phyloP scores from a whole-genome alignment of 192 early-diverging fungal species.

The Fimicolochytrium jonesii region DNA sequence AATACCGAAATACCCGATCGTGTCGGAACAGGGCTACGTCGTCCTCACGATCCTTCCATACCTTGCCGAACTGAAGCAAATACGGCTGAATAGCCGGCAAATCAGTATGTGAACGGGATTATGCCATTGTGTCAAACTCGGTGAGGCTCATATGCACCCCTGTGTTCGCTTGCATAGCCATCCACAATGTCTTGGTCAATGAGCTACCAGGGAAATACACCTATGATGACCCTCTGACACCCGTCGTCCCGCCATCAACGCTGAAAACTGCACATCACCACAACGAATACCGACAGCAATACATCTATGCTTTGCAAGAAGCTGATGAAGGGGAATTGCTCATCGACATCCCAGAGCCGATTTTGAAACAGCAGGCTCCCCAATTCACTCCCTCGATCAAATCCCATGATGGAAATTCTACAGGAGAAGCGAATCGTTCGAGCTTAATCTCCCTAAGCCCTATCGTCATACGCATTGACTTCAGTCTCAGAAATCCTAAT shows the following conservation, averaged over 20 bases:
- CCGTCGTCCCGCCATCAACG: background rate
- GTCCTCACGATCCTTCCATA: slow-evolving; percentile 13
- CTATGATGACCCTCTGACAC: slow-evolving; percentile 21
- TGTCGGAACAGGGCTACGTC: slow-evolving; percentile 11
- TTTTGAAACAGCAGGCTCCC: too few relatives aligned
- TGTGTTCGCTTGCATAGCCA: too few relatives aligned
- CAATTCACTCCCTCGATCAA: too few relatives aligned
- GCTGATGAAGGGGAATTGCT: slow-evolving; percentile 41
- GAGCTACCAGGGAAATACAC: slow-evolving; percentile 9
- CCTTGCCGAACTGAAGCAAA: slow-evolving; percentile 4
- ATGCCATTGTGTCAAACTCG: too few relatives aligned
- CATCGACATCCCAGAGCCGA: slow-evolving; percentile 26
- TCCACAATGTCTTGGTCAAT: slow-evolving; percentile 23
- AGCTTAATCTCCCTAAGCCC: background rate
- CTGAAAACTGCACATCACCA: slow-evolving; percentile 23
- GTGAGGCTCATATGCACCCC: too few relatives aligned
- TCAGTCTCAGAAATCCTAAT: slow-evolving; percentile 22
- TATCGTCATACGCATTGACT: slow-evolving; percentile 26
- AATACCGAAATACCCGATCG: background rate
- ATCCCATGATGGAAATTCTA: too few relatives aligned
- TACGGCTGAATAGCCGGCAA: slow-evolving; percentile 38
- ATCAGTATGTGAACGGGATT: slow-evolving; percentile 34
- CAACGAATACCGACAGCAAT: slow-evolving; percentile 25
- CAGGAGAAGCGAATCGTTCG: too few relatives aligned
- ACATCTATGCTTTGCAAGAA: slow-evolving; percentile 20